A percentile compares a stretch with the other conserved stretches of the same genome.
Evolutionary conservation across 208 protist genomes (phyloP).

Genomic region (Kentomonas sorsogonicus): DNA sequence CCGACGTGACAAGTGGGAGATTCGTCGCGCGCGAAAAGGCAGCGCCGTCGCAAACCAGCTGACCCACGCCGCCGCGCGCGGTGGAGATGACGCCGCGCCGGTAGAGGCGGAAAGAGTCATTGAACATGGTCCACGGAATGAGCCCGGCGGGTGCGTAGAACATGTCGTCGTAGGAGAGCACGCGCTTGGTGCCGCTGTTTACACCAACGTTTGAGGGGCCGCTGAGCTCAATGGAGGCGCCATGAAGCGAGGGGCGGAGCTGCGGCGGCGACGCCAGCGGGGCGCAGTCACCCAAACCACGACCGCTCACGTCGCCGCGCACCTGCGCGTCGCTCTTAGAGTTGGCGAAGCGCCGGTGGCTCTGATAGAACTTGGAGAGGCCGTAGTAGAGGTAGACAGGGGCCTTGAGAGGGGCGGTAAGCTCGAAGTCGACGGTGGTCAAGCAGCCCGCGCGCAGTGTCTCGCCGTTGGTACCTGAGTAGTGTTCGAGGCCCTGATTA

Average conservation of each 20-base stretch:
- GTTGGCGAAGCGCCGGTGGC: constrained; percentile 93
- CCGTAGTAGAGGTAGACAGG: constrained; percentile 98
- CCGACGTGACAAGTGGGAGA: constrained; percentile 25
- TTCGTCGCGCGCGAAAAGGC: constrained; percentile 69
- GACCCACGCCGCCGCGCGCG: not conserved
- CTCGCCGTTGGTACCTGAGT: constrained; percentile 7
- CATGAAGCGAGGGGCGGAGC: constrained; percentile 18
- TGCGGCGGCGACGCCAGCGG: constrained; percentile 63
- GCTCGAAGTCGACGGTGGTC: constrained; percentile 43
- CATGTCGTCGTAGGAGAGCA: constrained; percentile 48
- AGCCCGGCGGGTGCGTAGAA: constrained; percentile 95
- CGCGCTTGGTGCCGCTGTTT: not conserved
- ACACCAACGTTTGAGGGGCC: not conserved
- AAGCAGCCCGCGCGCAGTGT: constrained; percentile 49
- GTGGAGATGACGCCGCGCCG: not conserved
- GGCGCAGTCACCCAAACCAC: constrained; percentile 25
- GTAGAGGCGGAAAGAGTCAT: constrained; percentile 90
- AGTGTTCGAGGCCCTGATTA: not conserved
- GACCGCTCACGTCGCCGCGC: constrained; percentile 23
- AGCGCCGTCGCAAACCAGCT: constrained; percentile 70
- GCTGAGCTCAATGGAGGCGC: constrained; percentile 16
- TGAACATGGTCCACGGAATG: constrained; percentile 97
- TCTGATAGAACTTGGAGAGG: constrained; percentile 98
- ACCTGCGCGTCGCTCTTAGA: constrained; percentile 77
- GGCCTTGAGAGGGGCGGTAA: constrained; percentile 58